Base-by-base conservation (phyloP, 2,329 filamentous ascomycete species). In the Colletotrichum sp. region DNA sequence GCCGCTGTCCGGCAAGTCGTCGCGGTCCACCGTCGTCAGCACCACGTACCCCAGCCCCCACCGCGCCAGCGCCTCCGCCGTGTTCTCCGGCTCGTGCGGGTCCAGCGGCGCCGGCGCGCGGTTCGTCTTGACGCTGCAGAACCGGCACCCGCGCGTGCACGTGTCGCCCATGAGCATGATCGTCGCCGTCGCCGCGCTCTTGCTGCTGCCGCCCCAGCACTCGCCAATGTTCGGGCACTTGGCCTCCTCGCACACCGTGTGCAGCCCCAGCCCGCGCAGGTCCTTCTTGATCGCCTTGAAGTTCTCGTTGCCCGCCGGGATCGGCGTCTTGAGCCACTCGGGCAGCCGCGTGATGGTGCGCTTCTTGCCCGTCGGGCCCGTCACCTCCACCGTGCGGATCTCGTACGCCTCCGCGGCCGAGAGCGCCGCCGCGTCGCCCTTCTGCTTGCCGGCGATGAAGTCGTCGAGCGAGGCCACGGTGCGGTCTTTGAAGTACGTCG, bases 141-240 rank as follows among this genome's bases (percentile, higher is more conserved):
- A 99, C 69, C 97, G 92, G 86, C 97, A 99, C 21, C 96, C 97
- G 76, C 97, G 92, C 21, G 97, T 99, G 86, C 97, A 99, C 10
- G 96, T 99, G 85, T 99, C 97, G 78, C 97, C 97, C 96, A 99
- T 99, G 64, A 99, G 88, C 97, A 99, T 99, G 85, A 99, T 99
- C 13, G 97, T 99, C 4, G 97, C 97, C 36, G 97, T 99, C 6
- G 97, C 97, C 30, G 95, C 94, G 79, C 92, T 93, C 88, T 98
- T 98, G 84, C 94, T 92, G 82, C 90, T 92, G 39, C 97, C 97
- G 77, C 97, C 97, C 97, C 97, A 99, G 88, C 97, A 99, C 84
- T 99, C 96, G 78, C 94, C 96, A 77, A 99, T 98, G 86, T 99
- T 99, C 77, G 97, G 97, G 86, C 97, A 99, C 79, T 96, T 92